Evolutionary conservation across 2,329 filamentous ascomycete species (phyloP).

Genomic region (Daldinia eschscholtzii): DNA sequence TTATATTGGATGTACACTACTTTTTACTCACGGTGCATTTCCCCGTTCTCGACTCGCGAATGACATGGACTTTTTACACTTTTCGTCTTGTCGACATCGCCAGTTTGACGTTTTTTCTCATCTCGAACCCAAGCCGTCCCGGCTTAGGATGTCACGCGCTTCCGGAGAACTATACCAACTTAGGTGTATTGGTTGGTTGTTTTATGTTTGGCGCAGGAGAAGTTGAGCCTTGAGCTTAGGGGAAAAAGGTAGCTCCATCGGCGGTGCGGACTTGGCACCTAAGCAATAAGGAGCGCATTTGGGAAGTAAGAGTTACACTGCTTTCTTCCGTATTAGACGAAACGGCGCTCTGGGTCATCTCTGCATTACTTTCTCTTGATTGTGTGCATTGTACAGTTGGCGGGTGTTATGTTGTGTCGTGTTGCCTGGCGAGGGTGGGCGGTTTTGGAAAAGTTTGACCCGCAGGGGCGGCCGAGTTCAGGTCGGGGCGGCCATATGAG

Average conservation of each 20-base stretch:
- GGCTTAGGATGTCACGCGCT: slow-evolving; percentile 21
- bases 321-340: slow-evolving; percentile 41
- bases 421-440: slow-evolving; percentile 34
- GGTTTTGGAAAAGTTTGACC: slow-evolving; percentile 40
- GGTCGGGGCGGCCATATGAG: slow-evolving; percentile 24
- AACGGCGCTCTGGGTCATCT: slow-evolving; percentile 41
- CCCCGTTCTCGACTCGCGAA: slow-evolving; percentile 29
- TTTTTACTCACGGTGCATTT: slow-evolving; percentile 34
- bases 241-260: slow-evolving; percentile 37
- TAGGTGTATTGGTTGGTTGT: slow-evolving; percentile 33
- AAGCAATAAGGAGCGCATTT: slow-evolving; percentile 41
- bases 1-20: slow-evolving; percentile 37
- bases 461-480: slow-evolving; percentile 26
- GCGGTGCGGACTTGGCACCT: slow-evolving; percentile 41
- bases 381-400: slow-evolving; percentile 40
- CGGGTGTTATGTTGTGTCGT: slow-evolving; percentile 38
- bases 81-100: slow-evolving; percentile 28
- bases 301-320: slow-evolving; percentile 43
- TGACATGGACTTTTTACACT: slow-evolving; percentile 25
- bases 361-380: slow-evolving; percentile 41
- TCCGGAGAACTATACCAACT: slow-evolving; percentile 27
- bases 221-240: slow-evolving; percentile 36
- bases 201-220: slow-evolving; percentile 40
- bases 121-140: slow-evolving; percentile 24
- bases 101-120: slow-evolving; percentile 23